These are phyloP conservation scores for Salvia hispanica DNA, from an alignment of 257 asterid species.

Conservation along the genomic window DNA sequence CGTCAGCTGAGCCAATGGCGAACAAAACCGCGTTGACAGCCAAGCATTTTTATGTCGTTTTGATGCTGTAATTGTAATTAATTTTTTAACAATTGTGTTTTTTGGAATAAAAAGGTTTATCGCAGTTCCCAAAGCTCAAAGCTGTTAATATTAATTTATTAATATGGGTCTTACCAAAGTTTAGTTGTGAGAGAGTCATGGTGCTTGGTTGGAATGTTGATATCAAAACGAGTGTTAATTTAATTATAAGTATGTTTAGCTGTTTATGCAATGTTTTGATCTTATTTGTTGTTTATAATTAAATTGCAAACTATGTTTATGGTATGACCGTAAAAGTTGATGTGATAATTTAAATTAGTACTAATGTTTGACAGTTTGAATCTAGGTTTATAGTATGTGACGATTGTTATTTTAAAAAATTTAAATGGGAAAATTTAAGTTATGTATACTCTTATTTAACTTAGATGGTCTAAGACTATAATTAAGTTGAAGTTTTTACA, in stretches of 20 bases:
- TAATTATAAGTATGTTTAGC: not conserved
- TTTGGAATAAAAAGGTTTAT: slow-evolving; percentile 14
- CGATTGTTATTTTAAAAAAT: no score
- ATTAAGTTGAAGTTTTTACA: no score
- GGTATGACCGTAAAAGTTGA: no score
- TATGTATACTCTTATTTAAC: no score
- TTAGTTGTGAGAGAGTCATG: slow-evolving; percentile 30
- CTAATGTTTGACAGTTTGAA: no score
- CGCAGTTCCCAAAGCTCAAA: slow-evolving; percentile 33
- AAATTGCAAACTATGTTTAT: no score
- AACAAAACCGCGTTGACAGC: slow-evolving; percentile 77
- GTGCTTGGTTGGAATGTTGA: slow-evolving; percentile 38
- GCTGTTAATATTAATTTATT: slow-evolving; percentile 29
- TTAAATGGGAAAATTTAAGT: not conserved
- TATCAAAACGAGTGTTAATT: slow-evolving; percentile 13
- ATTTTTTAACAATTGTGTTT: not conserved
- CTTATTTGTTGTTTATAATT: no score
- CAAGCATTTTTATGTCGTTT: slow-evolving; percentile 50
- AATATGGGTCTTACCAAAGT: slow-evolving; percentile 33
- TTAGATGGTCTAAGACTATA: no score
- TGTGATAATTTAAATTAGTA: no score
- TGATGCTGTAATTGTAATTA: slow-evolving; percentile 31
- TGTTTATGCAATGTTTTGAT: not conserved
- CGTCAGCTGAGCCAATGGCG: slow-evolving; percentile 46
- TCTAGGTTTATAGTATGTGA: no score